Evolutionary conservation across 148 eudicot species (phyloP).

Genomic region (Heliosperma pusillum): DNA sequence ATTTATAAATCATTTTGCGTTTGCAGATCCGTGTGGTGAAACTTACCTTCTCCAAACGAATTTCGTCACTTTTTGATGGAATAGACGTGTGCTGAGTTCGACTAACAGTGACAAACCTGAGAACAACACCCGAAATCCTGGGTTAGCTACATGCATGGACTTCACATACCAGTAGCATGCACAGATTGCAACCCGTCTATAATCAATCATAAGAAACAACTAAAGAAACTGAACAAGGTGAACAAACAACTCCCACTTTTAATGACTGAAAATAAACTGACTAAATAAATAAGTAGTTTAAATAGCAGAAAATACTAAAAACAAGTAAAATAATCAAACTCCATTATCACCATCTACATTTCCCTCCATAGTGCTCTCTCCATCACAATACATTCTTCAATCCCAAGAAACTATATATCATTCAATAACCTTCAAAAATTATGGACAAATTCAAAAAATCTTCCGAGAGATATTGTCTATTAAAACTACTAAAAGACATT

Average conservation of each 20-base stretch:
- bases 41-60: constrained; percentile 77
- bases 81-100: constrained; percentile 75
- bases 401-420: no score
- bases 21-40: not conserved
- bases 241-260: no score
- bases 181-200: not conserved
- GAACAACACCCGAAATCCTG: not conserved
- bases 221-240: no score
- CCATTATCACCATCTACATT: no score
- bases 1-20: not conserved
- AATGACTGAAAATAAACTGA: no score
- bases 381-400: no score
- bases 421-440: no score
- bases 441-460: no score
- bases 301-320: no score
- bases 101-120: constrained; percentile 84
- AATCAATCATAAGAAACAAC: not conserved
- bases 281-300: no score
- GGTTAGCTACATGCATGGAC: not conserved
- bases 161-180: constrained; percentile 2
- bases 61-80: constrained; percentile 80
- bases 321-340: no score
- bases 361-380: no score
- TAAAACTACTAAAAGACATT: not conserved
- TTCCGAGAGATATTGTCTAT: not conserved